Percentiles rank a stretch among this genome's conserved stretches.
Evolutionary conservation across 345 rosid species (phyloP).

Genomic region (Sonneratia caseolaris): DNA sequence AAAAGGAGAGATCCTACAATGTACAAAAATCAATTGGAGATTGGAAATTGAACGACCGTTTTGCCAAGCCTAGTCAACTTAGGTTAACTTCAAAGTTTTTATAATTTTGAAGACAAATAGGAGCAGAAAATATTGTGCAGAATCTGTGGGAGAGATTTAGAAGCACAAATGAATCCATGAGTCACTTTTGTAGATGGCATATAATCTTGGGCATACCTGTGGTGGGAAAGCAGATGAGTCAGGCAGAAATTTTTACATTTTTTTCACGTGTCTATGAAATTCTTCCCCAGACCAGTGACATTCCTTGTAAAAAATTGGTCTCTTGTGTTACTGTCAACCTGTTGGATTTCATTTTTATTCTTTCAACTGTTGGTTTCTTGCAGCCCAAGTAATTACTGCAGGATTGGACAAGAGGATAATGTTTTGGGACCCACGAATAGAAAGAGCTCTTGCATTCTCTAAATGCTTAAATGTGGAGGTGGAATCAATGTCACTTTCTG

Average conservation of each 20-base stretch:
- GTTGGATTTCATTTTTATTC: neutral
- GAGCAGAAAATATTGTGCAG: neutral
- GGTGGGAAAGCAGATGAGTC: neutral
- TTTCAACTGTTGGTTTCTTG: constrained; percentile 7
- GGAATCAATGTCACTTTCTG: constrained; percentile 60
- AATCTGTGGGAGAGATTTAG: neutral
- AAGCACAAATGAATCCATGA: neutral
- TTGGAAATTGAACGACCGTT: neutral
- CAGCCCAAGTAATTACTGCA: constrained; percentile 62
- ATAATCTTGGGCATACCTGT: neutral
- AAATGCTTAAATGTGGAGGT: constrained; percentile 34
- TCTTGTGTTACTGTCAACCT: neutral
- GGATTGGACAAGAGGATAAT: constrained; percentile 72
- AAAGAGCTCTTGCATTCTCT: constrained; percentile 17
- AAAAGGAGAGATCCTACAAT: neutral
- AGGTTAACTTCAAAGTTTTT: neutral
- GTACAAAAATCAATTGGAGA: neutral
- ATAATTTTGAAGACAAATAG: neutral
- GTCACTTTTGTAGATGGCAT: neutral
- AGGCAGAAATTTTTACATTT: neutral
- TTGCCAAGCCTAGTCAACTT: neutral
- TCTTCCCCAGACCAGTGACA: neutral
- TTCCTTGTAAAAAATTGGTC: neutral
- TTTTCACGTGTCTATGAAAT: neutral
- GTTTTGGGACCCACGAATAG: constrained; percentile 54